A percentile compares a stretch with the other conserved stretches of the same genome.
phyloP scores from a whole-genome alignment of 495 filamentous ascomycete genomes.

The Durotheca rogersii region DNA sequence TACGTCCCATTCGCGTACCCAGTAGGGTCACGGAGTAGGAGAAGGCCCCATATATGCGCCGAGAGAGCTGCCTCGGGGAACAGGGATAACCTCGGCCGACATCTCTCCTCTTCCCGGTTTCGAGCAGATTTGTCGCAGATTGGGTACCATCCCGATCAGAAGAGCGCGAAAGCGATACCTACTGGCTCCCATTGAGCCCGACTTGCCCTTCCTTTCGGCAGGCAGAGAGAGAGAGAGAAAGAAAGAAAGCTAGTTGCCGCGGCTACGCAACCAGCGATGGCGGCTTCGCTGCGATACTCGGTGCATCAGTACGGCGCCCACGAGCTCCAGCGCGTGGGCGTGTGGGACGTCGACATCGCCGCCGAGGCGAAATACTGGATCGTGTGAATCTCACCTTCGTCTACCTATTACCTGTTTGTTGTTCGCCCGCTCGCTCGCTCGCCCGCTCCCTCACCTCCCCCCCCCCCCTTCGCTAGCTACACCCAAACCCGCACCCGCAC shows the following conservation, averaged over 20 bases:
- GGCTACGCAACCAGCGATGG: slow-evolving; percentile 21
- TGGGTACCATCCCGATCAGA: no score
- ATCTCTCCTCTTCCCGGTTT: neutral
- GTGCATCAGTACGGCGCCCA: slow-evolving; percentile 32
- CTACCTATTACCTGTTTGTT: no score
- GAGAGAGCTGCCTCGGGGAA: neutral
- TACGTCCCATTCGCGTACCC: no score
- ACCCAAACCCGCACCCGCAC: no score
- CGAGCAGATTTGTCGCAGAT: neutral
- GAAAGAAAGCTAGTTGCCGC: no score
- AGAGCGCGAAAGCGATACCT: no score
- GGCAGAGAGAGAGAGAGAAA: no score
- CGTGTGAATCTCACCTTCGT: slow-evolving; percentile 26
- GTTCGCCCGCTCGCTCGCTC: neutral
- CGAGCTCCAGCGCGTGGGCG: slow-evolving; percentile 33
- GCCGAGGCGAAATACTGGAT: slow-evolving; percentile 34
- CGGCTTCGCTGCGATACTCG: slow-evolving; percentile 24
- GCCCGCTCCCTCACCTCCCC: neutral
- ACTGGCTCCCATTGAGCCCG: no score
- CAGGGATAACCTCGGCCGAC: neutral
- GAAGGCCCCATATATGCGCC: no score
- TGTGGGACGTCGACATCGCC: slow-evolving; percentile 32
- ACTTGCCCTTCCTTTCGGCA: no score
- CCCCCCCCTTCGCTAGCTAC: neutral
- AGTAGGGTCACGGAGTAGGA: no score